Evolutionary conservation across 257 asterid genomes (phyloP).

Genomic region (Leptodermis oblonga): DNA sequence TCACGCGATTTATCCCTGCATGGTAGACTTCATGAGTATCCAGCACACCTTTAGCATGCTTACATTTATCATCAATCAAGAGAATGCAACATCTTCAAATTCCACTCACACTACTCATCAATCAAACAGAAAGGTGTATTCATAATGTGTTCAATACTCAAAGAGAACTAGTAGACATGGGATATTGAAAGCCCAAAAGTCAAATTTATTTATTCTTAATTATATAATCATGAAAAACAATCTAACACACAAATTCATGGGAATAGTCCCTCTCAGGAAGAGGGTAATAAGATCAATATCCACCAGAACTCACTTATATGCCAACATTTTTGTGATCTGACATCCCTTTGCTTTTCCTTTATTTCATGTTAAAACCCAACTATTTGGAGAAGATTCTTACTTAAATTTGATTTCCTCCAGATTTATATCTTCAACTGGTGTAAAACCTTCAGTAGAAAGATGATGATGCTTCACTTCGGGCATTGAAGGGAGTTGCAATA

Average conservation of each 20-base stretch:
- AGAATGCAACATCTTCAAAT: neutral
- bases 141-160: neutral
- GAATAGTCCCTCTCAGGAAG: neutral
- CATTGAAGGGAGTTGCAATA: slow-evolving; percentile 85
- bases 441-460: slow-evolving; percentile 73
- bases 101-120: neutral
- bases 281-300: neutral
- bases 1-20: slow-evolving; percentile 84
- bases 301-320: slow-evolving; percentile 1
- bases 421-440: slow-evolving; percentile 59
- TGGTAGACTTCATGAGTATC: neutral
- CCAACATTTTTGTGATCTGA: neutral
- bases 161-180: neutral
- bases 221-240: neutral
- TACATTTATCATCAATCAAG: neutral
- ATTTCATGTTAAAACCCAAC: neutral
- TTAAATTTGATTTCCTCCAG: slow-evolving; percentile 74
- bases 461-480: slow-evolving; percentile 83
- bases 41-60: neutral
- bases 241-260: neutral
- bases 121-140: neutral
- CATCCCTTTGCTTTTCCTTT: neutral
- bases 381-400: slow-evolving; percentile 37
- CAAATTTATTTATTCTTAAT: neutral
- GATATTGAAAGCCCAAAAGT: neutral